A percentile compares a stretch with the other conserved stretches of the same genome.
Evolutionary conservation across 2,329 filamentous ascomycete genomes (phyloP).

Genomic region (Fusarium tricinctum): DNA sequence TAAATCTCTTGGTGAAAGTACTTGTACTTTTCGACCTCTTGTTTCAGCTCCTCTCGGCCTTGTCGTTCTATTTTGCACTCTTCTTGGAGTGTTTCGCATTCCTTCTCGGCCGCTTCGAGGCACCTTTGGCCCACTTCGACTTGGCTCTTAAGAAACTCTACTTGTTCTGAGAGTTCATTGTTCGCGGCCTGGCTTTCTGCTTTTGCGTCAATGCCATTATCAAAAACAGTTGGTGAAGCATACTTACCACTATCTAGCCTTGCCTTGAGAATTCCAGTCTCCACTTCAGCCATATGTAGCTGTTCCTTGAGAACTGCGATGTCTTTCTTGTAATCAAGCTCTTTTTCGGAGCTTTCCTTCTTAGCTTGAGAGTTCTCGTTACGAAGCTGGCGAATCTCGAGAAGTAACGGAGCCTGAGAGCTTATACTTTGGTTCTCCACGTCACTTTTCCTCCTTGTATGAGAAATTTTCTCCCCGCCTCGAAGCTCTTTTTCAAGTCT

Average conservation of each 20-base stretch:
- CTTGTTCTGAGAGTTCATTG: not conserved
- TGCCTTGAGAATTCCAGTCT: not conserved
- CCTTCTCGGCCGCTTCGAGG: not conserved
- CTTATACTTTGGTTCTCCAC: slow-evolving; percentile 3
- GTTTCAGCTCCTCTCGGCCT: not conserved
- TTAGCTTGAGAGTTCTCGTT: too few relatives aligned
- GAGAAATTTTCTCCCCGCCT: not conserved
- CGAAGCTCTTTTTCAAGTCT: not conserved
- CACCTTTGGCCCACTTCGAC: not conserved
- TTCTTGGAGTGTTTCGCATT: not conserved
- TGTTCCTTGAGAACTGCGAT: not conserved
- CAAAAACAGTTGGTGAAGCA: not conserved
- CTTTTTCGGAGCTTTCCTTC: not conserved
- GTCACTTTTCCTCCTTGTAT: not conserved
- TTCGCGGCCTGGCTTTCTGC: not conserved
- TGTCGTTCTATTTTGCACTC: not conserved
- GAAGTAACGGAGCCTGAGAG: too few relatives aligned
- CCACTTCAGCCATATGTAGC: not conserved
- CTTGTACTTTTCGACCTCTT: not conserved
- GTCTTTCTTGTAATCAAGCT: not conserved
- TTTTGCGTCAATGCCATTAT: not conserved
- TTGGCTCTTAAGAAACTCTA: not conserved
- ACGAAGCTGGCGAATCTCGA: too few relatives aligned
- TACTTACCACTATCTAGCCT: not conserved
- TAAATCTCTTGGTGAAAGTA: slow-evolving; percentile 10